Evolutionary conservation across 768 basidiomycete genomes (phyloP).

Genomic region (Lyophyllum atratum): DNA sequence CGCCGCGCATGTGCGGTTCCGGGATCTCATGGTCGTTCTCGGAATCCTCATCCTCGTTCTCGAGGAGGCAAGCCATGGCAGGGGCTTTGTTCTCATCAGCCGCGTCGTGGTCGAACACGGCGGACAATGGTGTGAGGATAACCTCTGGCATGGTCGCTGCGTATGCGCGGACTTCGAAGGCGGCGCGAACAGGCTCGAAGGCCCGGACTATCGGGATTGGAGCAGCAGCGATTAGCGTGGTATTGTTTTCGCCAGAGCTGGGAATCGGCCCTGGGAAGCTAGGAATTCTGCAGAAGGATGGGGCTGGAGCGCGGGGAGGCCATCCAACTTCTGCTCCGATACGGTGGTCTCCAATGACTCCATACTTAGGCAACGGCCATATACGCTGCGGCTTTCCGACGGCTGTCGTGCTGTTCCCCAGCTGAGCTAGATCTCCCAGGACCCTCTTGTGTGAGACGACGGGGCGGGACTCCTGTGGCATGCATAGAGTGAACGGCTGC

Average conservation of each 20-base stretch:
- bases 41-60: neutral
- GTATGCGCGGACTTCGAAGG: slow-evolving; percentile 6
- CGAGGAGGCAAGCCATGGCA: neutral
- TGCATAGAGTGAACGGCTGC: neutral
- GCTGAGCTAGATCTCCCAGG: neutral
- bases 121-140: slow-evolving; percentile 1
- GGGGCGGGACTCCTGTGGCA: neutral
- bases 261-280: neutral
- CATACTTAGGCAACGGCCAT: neutral
- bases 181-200: neutral
- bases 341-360: neutral
- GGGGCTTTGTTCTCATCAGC: slow-evolving; percentile 3
- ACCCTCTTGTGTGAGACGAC: neutral
- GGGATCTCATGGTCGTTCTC: neutral
- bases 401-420: neutral
- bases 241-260: neutral
- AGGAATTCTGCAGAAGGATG: neutral
- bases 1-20: neutral
- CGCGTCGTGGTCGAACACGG: neutral
- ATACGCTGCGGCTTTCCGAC: neutral
- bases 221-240: neutral
- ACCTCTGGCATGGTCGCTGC: neutral
- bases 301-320: neutral
- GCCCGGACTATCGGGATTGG: neutral
- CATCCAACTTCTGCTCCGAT: neutral